Base-by-base conservation (phyloP, 1,139 yeast species). In the Suhomyces coccinellae region DNA sequence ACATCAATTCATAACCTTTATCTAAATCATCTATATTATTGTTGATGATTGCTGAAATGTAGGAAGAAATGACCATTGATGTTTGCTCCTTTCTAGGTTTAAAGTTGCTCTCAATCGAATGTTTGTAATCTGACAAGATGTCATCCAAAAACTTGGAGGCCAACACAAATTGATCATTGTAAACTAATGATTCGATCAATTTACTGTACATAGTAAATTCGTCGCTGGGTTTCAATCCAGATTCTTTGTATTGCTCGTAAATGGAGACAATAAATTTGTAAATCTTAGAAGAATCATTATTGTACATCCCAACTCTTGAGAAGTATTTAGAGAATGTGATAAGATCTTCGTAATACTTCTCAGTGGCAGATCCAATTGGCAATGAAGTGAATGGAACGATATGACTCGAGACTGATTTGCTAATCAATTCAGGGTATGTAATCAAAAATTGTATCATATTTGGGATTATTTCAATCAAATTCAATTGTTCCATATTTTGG, bases 101-200 rank as follows among this genome's bases (percentile, higher is more conserved):
- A 6, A 35, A 44, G n/a, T 49, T 48, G 14, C 45, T 47, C 8
- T 45, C 46, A 36, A 59, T 52, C 5, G 58, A 46, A 2, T 47
- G 40, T 48, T 64, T 67, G 53, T 59, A 71, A 39, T 69, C 70
- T 0, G 58, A 38, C 39, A 73, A 59, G 13, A 74, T 65, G 16
- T 65, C 62, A 47, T 84, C 87, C 54, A 85, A 65, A 45, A 83
- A 74, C 50, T 75, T 71, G 0, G 84, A 73, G 1, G 89, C 83
- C 31, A 73, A 54, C 4, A 69, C 66, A 34, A 72, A 53, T 52
- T 82, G 78, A 36, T 74, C 75, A 38, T 79, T 77, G 47, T 67
- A 65, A 8, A 81, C 69, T 45, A 84, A 66, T 1, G 83, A 70
- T 35, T 80, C 71, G 31, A 84, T 69, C 49, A 82, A 61, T 36